phyloP scores from a whole-genome alignment of 2,329 filamentous ascomycete genomes.

The Orbilia oligospora region DNA sequence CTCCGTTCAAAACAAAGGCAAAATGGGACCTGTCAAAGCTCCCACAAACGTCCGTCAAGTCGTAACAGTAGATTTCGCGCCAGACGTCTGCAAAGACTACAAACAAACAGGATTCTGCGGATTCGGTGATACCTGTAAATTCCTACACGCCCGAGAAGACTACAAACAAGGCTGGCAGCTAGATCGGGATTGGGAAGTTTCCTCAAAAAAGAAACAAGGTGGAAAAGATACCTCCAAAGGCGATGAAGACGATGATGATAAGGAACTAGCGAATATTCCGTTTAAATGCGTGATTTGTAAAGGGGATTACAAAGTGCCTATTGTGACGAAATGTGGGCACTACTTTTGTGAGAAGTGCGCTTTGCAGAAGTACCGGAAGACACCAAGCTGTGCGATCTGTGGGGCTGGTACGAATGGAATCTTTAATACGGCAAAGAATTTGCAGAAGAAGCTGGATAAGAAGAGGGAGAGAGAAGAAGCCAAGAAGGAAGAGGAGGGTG shows the following conservation, averaged over 20 bases:
- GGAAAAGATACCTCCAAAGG: constrained; percentile 68
- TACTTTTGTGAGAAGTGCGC: constrained; percentile 97
- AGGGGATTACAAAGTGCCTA: constrained; percentile 81
- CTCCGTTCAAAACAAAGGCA: constrained; percentile 72
- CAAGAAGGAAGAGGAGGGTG: constrained; percentile 69
- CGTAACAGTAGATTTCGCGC: constrained; percentile 89
- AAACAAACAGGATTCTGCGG: constrained; percentile 82
- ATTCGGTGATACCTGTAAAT: constrained; percentile 86
- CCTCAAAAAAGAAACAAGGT: constrained; percentile 73
- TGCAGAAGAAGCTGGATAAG: constrained; percentile 84
- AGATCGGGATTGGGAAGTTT: constrained; percentile 93
- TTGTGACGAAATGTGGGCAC: constrained; percentile 91
- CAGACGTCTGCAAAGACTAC: constrained; percentile 96
- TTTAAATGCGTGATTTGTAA: constrained; percentile 92
- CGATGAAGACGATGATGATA: constrained; percentile 75
- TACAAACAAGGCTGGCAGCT: constrained; percentile 96
- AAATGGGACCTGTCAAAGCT: constrained; percentile 88
- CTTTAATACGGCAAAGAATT: constrained; percentile 87
- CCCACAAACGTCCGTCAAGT: constrained; percentile 91
- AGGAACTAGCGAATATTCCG: constrained; percentile 84
- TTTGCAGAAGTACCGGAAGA: constrained; percentile 85
- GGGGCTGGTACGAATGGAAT: constrained; percentile 87
- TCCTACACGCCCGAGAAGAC: constrained; percentile 81
- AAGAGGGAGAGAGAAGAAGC: constrained; percentile 76
- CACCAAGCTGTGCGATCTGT: constrained; percentile 88